These are phyloP conservation scores for Biancaea sappan DNA, from an alignment of 306 rosid species.

Conservation along the genomic window DNA sequence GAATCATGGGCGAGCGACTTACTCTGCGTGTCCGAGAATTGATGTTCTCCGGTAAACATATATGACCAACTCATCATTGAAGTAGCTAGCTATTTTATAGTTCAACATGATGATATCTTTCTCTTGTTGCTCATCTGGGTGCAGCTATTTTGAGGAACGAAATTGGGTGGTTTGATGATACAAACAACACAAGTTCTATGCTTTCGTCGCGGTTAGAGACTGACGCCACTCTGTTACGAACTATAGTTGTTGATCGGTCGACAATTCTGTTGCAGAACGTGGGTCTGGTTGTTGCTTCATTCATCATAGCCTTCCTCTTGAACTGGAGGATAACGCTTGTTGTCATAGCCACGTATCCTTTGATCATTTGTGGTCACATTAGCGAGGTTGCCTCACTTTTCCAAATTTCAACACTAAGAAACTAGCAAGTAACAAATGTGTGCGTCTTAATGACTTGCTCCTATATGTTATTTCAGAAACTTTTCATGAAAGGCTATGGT, in stretches of 20 bases:
- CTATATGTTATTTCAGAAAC: conserved; percentile 67
- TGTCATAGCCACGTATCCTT: conserved; percentile 82
- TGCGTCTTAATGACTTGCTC: conserved; percentile 3
- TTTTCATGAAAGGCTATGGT: conserved; percentile 86
- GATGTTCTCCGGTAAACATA: conserved; percentile 83
- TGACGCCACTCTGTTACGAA: conserved; percentile 76
- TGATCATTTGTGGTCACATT: conserved; percentile 93
- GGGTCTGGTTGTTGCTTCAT: conserved; percentile 71
- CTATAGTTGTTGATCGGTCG: conserved; percentile 79
- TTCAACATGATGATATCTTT: not conserved
- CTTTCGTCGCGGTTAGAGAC: conserved; percentile 84
- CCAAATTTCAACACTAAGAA: conserved; percentile 7
- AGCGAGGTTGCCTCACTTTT: conserved; percentile 64
- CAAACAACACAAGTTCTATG: conserved; percentile 78
- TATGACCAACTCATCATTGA: not conserved
- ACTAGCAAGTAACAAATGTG: not conserved
- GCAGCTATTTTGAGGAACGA: conserved; percentile 89
- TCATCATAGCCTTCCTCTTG: conserved; percentile 74
- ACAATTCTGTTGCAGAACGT: conserved; percentile 81
- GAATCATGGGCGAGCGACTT: conserved; percentile 91
- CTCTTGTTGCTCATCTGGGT: conserved; percentile 1
- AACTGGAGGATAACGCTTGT: conserved; percentile 89
- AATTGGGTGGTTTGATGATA: conserved; percentile 89
- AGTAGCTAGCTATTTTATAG: not conserved
- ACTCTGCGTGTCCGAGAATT: conserved; percentile 79